Evolutionary conservation across 148 eudicot genomes (phyloP).

Genomic region (Euryodendron excelsum): DNA sequence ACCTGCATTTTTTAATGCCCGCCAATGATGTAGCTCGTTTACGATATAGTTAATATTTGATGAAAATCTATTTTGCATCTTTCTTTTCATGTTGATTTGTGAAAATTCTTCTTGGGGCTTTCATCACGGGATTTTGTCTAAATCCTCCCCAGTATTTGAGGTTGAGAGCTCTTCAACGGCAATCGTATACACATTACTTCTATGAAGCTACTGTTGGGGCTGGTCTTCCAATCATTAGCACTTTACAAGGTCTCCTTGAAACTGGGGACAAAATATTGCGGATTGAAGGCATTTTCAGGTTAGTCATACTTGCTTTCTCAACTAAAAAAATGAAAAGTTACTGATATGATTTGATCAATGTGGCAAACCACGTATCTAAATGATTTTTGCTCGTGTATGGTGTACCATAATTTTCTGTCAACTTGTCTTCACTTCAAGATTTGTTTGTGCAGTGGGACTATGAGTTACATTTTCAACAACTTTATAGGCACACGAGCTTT

Average conservation of each 20-base stretch:
- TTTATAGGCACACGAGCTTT: conserved; percentile 56
- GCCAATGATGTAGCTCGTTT: neutral
- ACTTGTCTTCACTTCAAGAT: neutral
- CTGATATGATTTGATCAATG: neutral
- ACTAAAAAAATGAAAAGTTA: neutral
- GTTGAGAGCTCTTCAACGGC: conserved; percentile 79
- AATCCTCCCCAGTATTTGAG: conserved; percentile 73
- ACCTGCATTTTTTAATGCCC: neutral
- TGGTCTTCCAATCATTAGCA: conserved; percentile 94
- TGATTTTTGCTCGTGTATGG: neutral
- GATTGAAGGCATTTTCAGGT: conserved; percentile 98
- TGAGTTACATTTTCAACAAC: conserved; percentile 95
- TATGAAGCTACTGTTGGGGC: conserved; percentile 99
- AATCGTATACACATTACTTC: conserved; percentile 89
- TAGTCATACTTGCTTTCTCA: conserved; percentile 13
- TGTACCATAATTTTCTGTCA: neutral
- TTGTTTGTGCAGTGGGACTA: conserved; percentile 73
- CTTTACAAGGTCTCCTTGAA: conserved; percentile 88
- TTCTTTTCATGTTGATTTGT: neutral
- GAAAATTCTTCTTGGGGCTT: too few species aligned
- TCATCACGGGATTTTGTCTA: neutral
- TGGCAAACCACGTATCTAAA: neutral
- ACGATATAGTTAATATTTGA: neutral
- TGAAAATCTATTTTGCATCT: neutral
- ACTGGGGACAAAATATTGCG: conserved; percentile 92